Evolutionary conservation across 352 stramenopile genomes (phyloP).

Genomic region (Phytophthora capsici): DNA sequence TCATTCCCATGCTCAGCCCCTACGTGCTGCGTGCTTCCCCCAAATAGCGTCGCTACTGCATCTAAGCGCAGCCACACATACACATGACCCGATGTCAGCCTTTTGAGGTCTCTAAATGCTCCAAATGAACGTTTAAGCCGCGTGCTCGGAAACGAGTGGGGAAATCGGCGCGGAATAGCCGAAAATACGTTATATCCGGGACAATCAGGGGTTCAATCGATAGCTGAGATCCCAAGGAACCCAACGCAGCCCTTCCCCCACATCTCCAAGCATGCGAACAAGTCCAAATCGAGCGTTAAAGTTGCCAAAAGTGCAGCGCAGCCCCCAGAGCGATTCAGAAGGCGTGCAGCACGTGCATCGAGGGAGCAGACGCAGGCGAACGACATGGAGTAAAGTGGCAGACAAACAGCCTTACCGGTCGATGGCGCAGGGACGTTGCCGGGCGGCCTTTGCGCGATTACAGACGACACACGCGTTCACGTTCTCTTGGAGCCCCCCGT

Average conservation of each 20-base stretch:
- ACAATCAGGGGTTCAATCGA: conserved; percentile 19
- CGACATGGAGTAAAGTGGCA: neutral
- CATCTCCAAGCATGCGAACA: conserved; percentile 19
- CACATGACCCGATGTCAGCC: conserved; percentile 20
- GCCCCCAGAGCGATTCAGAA: conserved; percentile 31
- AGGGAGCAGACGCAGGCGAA: conserved; percentile 18
- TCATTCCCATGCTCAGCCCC: neutral
- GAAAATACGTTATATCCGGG: conserved; percentile 29
- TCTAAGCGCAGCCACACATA: conserved; percentile 31
- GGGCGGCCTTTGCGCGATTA: conserved; percentile 37
- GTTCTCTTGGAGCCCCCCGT: conserved; percentile 39
- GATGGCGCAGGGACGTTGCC: conserved; percentile 34
- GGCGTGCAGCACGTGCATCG: conserved; percentile 27
- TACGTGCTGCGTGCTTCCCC: conserved; percentile 38
- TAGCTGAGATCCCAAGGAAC: conserved; percentile 23
- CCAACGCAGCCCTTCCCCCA: conserved; percentile 13
- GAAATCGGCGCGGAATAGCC: conserved; percentile 30
- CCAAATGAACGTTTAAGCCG: conserved; percentile 12
- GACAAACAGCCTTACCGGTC: conserved; percentile 36
- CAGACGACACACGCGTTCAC: conserved; percentile 43
- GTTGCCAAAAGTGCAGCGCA: neutral
- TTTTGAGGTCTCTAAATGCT: neutral
- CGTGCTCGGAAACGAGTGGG: conserved; percentile 15
- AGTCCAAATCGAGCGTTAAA: conserved; percentile 18
- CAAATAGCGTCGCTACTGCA: conserved; percentile 36